Conservation (phyloP, 2,329 filamentous ascomycete genomes). For the Rosellinia necatrix region DNA sequence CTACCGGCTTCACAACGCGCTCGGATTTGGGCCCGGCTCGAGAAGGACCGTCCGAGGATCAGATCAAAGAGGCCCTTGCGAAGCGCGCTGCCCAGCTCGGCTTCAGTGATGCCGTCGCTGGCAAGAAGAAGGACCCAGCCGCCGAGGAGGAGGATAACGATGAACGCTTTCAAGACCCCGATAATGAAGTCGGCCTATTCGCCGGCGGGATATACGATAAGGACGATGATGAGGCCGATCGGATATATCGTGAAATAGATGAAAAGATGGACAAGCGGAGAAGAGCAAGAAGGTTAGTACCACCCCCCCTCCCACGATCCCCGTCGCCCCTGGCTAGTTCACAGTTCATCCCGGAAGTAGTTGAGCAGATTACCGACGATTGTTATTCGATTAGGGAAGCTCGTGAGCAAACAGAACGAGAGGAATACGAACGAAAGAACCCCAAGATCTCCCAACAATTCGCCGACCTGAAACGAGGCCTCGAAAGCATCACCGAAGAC, state of each 20-base stretch:
- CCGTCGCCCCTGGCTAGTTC: constrained; percentile 58
- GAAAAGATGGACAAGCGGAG: constrained; percentile 94
- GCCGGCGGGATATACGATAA: constrained; percentile 95
- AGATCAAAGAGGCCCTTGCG: constrained; percentile 96
- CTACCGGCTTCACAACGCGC: constrained; percentile 95
- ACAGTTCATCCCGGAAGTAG: constrained; percentile 64
- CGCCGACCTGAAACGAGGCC: constrained; percentile 88
- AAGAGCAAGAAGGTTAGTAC: constrained; percentile 81
- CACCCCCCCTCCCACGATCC: not conserved
- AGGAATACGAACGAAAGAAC: constrained; percentile 96
- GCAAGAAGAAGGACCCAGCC: constrained; percentile 72
- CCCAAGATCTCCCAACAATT: constrained; percentile 99
- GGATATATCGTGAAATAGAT: constrained; percentile 93
- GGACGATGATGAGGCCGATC: constrained; percentile 96
- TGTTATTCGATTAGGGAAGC: constrained; percentile 79
- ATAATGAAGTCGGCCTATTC: constrained; percentile 95
- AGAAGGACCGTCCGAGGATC: constrained; percentile 94
- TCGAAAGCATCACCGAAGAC: constrained; percentile 87
- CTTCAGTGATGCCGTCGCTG: constrained; percentile 56
- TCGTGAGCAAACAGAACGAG: constrained; percentile 85
- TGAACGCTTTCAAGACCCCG: constrained; percentile 89
- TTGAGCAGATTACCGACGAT: constrained; percentile 78
- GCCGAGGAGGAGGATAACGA: constrained; percentile 77
- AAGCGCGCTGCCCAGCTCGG: constrained; percentile 90
- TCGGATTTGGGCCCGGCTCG: constrained; percentile 94